Evolutionary conservation across 1,284 basidiomycete species (phyloP), one percentile per base, ranked within the genome.

Genomic region (Ganoderma lingzhi): DNA sequence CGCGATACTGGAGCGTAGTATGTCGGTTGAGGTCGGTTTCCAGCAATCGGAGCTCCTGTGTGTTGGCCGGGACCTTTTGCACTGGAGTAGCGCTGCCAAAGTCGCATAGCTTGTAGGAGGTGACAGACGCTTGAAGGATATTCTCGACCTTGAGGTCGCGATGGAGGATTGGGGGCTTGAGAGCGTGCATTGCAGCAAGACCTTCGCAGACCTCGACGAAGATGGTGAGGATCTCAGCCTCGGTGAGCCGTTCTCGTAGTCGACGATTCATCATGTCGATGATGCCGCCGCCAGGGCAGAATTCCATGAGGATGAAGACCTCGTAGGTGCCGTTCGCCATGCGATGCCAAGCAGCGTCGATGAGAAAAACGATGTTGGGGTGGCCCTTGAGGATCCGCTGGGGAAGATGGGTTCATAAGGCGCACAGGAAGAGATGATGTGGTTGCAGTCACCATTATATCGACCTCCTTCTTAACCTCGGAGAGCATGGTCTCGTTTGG

Each of bases 261-360:
- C 97, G 89, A 75, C 96, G 91, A 82, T 99, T 99, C 93, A 99
- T 95, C 90, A 99, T 95, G 82, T 99, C 98, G 81, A 99, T 99
- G 76, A 99, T 98, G 51, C 98, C 98, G 35, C 98, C 98, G 58
- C 96, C 91, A 10, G 88, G 85, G 80, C 96, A 98, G 81, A 93
- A 98, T 81, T 99, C 98, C 98, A 99, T 99, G 70, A 99, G 87
- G 79, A 99, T 99, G 81, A 98, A 99, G 60, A 99, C 97, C 81
- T 99, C 98, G 80, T 94, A 96, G 59, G 88, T 87, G 59, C 95
- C 95, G 77, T 92, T 93, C 2, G 93, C 84, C 78, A 95, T 86
- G 70, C 90, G 88, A 73, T 95, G 91, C 87, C 95, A 96, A 63
- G 95, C 92, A n/a, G 96, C 96, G 82, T 98, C 96, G 79, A 97